phyloP scores from a whole-genome alignment of 768 basidiomycete species.

The Trametes cubensis region DNA sequence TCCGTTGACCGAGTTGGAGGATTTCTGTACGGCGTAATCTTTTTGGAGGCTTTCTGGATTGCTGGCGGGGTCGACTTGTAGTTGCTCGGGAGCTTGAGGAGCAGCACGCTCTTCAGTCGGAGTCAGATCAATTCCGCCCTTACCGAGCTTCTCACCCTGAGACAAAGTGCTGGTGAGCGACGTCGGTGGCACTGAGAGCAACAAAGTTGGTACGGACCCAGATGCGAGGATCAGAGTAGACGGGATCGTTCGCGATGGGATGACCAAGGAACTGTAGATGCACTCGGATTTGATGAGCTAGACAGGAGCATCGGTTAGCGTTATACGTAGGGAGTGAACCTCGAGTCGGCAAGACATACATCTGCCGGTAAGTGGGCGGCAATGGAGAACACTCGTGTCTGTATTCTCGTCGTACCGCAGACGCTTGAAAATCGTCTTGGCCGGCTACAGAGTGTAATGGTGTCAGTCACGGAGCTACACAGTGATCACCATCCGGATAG shows the following conservation, averaged over 20 bases:
- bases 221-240: conserved; percentile 81
- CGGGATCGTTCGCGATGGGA: conserved; percentile 93
- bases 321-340: background rate
- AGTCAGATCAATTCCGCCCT: conserved; percentile 76
- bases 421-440: conserved; percentile 86
- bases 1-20: background rate
- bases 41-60: conserved; percentile 30
- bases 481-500: background rate
- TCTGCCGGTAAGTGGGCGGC: conserved; percentile 88
- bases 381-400: conserved; percentile 85
- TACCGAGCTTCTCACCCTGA: conserved; percentile 73
- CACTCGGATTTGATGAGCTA: conserved; percentile 96
- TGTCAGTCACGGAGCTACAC: background rate
- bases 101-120: conserved; percentile 69
- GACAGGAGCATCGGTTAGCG: conserved; percentile 8
- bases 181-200: conserved; percentile 17
- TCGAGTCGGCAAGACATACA: conserved; percentile 55
- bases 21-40: background rate
- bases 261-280: conserved; percentile 94
- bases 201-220: conserved; percentile 53
- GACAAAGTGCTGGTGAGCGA: background rate
- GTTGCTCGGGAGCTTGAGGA: conserved; percentile 54
- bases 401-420: conserved; percentile 79
- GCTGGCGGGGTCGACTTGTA: conserved; percentile 31
- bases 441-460: conserved; percentile 60